phyloP scores from a whole-genome alignment of 2,329 filamentous ascomycete species.

The Corinectria fuckeliana region DNA sequence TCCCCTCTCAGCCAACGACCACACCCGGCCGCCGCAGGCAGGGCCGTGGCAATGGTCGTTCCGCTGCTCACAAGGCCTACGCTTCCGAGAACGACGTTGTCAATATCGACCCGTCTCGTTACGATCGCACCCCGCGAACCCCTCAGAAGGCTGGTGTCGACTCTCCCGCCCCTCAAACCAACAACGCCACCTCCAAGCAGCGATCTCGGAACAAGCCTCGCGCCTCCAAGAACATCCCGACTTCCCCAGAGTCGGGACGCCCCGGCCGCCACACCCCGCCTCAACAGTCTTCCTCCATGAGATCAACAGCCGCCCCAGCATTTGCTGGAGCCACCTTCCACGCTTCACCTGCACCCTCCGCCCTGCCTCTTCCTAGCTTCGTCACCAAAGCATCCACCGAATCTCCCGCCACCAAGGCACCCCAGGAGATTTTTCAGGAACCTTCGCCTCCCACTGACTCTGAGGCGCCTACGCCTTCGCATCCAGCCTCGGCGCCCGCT shows the following conservation, averaged over 20 bases:
- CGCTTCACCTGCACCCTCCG: slow-evolving; percentile 88
- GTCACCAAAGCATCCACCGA: slow-evolving; percentile 76
- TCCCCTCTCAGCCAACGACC: slow-evolving; percentile 41
- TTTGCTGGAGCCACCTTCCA: slow-evolving; percentile 97
- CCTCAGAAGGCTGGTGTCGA: slow-evolving; percentile 53
- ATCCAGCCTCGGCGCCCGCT: slow-evolving; percentile 43
- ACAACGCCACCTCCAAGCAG: slow-evolving; percentile 39
- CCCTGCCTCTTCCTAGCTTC: slow-evolving; percentile 90
- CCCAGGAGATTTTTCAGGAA: slow-evolving; percentile 48
- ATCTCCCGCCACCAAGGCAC: slow-evolving; percentile 52
- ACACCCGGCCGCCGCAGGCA: slow-evolving; percentile 47
- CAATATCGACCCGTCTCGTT: slow-evolving; percentile 41
- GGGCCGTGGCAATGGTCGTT: slow-evolving; percentile 50
- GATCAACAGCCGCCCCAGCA: slow-evolving; percentile 59
- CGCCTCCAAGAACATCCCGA: slow-evolving; percentile 37
- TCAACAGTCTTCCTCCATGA: slow-evolving; percentile 50
- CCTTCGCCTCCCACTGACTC: slow-evolving; percentile 61
- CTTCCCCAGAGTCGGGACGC: slow-evolving; percentile 51
- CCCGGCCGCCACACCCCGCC: slow-evolving; percentile 52
- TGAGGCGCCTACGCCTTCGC: slow-evolving; percentile 54
- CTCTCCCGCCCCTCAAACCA: slow-evolving; percentile 42
- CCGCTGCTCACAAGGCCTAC: slow-evolving; percentile 59
- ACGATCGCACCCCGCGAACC: slow-evolving; percentile 50
- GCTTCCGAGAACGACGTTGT: slow-evolving; percentile 63
- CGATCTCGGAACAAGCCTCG: slow-evolving; percentile 44